Evolutionary conservation across 805 yeast species (phyloP).

Genomic region (Kazachstania africana): DNA sequence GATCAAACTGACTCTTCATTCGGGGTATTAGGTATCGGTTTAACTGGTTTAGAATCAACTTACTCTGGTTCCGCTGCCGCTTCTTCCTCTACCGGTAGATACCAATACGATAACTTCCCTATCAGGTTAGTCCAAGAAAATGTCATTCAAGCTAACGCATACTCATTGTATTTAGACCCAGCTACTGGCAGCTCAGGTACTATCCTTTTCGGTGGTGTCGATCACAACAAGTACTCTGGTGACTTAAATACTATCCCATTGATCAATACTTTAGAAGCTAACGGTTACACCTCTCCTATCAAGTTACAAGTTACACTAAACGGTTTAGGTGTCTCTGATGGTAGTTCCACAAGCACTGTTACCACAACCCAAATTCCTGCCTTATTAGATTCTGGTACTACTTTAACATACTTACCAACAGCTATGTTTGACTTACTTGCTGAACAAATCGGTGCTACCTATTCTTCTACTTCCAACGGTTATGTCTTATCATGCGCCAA

Average conservation of each 20-base stretch:
- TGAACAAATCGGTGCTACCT: conserved; percentile 27
- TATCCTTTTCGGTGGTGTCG: conserved; percentile 55
- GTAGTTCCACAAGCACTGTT: conserved; percentile 13
- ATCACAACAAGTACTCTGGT: conserved; percentile 42
- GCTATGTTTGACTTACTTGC: conserved; percentile 21
- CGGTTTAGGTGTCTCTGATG: conserved; percentile 26
- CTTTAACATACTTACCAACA: conserved; percentile 36
- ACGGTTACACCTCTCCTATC: conserved; percentile 20
- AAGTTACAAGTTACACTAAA: conserved; percentile 40
- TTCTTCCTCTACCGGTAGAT: conserved; percentile 12
- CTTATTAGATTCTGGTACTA: conserved; percentile 48
- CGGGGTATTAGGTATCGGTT: conserved; percentile 49
- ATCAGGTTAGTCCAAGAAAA: conserved; percentile 41
- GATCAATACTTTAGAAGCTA: conserved; percentile 30
- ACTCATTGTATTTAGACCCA: conserved; percentile 41
- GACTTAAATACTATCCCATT: conserved; percentile 35
- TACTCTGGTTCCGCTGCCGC: not conserved
- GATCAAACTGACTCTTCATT: conserved; percentile 33
- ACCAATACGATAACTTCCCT: conserved; percentile 55
- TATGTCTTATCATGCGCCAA: conserved; percentile 33
- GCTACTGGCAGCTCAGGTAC: conserved; percentile 28
- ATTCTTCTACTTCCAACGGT: conserved; percentile 26
- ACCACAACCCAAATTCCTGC: conserved; percentile 25
- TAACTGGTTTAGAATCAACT: conserved; percentile 46
- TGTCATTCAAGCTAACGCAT: conserved; percentile 37